A percentile compares a stretch with the other conserved stretches of the same genome.
phyloP scores from a whole-genome alignment of 495 filamentous ascomycete genomes.

The Penicillium dipodomyicola region DNA sequence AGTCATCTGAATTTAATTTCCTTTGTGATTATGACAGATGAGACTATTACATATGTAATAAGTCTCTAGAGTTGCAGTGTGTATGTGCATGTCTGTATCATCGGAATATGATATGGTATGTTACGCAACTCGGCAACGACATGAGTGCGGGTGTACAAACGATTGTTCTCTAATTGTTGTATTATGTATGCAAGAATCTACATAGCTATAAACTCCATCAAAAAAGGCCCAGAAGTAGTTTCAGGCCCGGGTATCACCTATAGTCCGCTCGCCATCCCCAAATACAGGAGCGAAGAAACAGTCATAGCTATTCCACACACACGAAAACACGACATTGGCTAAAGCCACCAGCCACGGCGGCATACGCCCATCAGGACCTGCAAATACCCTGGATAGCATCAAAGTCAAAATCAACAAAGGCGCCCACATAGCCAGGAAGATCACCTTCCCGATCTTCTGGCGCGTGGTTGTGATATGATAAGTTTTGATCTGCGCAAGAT shows the following conservation, averaged over 20 bases:
- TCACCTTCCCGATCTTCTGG: slow-evolving; percentile 61
- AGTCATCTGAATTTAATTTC: slow-evolving; percentile 42
- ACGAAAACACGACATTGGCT: slow-evolving; percentile 46
- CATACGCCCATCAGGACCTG: slow-evolving; percentile 61
- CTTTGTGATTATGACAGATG: slow-evolving; percentile 35
- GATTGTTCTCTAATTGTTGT: background rate
- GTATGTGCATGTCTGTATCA: background rate
- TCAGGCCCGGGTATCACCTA: slow-evolving; percentile 27
- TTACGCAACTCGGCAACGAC: background rate
- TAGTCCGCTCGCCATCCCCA: slow-evolving; percentile 86
- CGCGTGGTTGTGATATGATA: slow-evolving; percentile 65
- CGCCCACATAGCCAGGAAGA: slow-evolving; percentile 60
- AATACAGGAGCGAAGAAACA: slow-evolving; percentile 61
- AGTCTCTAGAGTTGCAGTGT: background rate
- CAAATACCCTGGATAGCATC: slow-evolving; percentile 43
- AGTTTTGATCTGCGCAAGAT: slow-evolving; percentile 61
- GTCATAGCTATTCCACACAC: slow-evolving; percentile 78
- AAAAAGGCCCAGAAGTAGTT: background rate
- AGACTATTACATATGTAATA: background rate
- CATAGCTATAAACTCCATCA: background rate
- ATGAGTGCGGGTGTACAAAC: background rate
- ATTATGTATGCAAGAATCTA: slow-evolving; percentile 5
- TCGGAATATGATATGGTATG: background rate
- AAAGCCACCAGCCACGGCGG: slow-evolving; percentile 63
- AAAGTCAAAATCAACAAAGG: slow-evolving; percentile 57